Percentiles rank a stretch among this genome's conserved stretches.
Conservation (phyloP, 148 eudicot genomes). For the Arbutus unedo region DNA sequence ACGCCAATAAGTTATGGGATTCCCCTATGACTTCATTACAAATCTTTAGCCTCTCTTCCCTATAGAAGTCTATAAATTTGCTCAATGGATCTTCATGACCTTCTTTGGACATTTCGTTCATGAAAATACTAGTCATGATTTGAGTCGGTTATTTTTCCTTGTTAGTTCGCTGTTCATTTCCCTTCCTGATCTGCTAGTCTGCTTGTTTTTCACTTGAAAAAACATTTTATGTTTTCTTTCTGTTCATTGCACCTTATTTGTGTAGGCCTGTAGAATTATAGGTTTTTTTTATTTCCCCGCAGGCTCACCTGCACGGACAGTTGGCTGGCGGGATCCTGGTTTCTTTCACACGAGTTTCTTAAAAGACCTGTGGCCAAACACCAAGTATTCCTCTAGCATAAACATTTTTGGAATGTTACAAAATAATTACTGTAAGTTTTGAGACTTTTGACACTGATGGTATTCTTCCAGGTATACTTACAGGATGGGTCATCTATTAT, state of each 20-base stretch:
- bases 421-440: too few relatives aligned
- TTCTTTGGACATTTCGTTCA: not conserved
- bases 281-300: constrained; percentile 18
- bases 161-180: not conserved
- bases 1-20: not conserved
- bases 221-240: not conserved
- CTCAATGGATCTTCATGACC: not conserved
- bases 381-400: constrained; percentile 30
- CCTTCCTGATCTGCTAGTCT: not conserved
- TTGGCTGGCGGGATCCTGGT: constrained; percentile 98
- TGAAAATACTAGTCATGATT: not conserved
- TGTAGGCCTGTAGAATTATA: not conserved
- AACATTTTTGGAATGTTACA: not conserved
- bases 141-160: not conserved
- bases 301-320: constrained; percentile 93
- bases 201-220: not conserved
- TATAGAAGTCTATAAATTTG: not conserved
- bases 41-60: not conserved
- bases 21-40: not conserved
- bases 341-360: constrained; percentile 88
- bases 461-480: constrained; percentile 58
- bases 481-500: constrained; percentile 65
- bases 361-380: constrained; percentile 82
- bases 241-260: not conserved
- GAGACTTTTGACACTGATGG: not conserved